Conservation (phyloP, 2,329 filamentous ascomycete species). For the Thermoascus crustaceus region DNA sequence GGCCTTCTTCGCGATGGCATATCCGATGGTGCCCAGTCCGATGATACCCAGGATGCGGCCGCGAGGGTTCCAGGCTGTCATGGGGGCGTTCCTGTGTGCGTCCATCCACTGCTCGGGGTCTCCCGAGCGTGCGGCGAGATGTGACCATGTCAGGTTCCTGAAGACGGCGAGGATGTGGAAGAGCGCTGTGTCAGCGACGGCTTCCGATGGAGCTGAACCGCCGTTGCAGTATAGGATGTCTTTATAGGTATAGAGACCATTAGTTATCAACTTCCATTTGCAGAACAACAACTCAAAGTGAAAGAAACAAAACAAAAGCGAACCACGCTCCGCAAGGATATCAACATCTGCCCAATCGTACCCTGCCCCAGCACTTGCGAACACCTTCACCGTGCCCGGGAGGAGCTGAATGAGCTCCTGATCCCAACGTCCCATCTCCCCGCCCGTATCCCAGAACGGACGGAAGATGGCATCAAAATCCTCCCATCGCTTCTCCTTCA, state of each 20-base stretch:
- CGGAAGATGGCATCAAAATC: slow-evolving; percentile 40
- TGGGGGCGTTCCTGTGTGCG: slow-evolving; percentile 17
- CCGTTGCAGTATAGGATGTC: slow-evolving; percentile 40
- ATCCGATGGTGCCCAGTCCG: slow-evolving; percentile 44
- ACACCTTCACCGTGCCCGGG: slow-evolving; percentile 50
- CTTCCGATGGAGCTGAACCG: slow-evolving; percentile 36
- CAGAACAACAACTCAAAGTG: too few relatives aligned
- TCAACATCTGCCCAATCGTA: slow-evolving; percentile 60
- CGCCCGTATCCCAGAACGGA: slow-evolving; percentile 56
- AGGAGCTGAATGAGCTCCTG: slow-evolving; percentile 50
- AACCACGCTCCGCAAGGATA: slow-evolving; percentile 28
- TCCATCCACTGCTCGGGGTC: slow-evolving; percentile 16
- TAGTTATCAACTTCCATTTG: background rate
- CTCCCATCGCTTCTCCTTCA: slow-evolving; percentile 31
- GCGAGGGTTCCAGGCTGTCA: slow-evolving; percentile 41
- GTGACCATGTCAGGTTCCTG: slow-evolving; percentile 43
- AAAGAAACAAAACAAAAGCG: too few relatives aligned
- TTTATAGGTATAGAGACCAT: too few relatives aligned
- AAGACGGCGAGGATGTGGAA: slow-evolving; percentile 42
- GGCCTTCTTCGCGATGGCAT: slow-evolving; percentile 41
- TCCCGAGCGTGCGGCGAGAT: slow-evolving; percentile 39
- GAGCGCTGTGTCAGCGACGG: slow-evolving; percentile 37
- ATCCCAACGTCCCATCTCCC: slow-evolving; percentile 60
- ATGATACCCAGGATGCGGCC: slow-evolving; percentile 45
- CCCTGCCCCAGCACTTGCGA: slow-evolving; percentile 57